Evolutionary conservation across 352 stramenopile species (phyloP), one percentile per base, ranked within the genome.

Genomic region (Phytophthora europaea): DNA sequence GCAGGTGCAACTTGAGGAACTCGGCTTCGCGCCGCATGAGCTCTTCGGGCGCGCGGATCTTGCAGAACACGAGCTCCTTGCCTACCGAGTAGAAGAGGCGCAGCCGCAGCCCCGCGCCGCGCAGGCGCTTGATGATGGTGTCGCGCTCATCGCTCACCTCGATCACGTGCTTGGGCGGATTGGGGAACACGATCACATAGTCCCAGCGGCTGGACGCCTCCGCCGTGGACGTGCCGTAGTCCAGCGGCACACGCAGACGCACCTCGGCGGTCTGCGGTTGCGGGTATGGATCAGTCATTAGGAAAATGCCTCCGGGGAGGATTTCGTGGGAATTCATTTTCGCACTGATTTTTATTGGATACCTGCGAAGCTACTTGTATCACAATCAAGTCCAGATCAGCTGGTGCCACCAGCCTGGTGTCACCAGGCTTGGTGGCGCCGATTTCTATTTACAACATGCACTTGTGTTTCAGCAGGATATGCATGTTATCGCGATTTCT

Each of bases 161-260:
- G 62, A 88, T 82, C 38, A 85, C 83, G 47, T 83, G 76, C 65
- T 83, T 90, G 12, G 85, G 78, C 23, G 87, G 87, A 66, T 94
- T 91, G 3, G 87, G 88, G 69, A 96, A 96, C 43, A 91, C 88
- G 63, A 96, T 91, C 58, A 92, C 87, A 66, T 94, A 96, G 79
- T 95, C 89, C 88, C 89, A 96, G 58, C 84, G 85, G 6, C 65
- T 77, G 12, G 71, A 47, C 23, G 78, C 45, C 16, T 81, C 80
- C 50, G 33, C 20, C 9, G 61, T 63, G 36, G 88, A 83, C 28
- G 81, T 82, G 61, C 83, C 84, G 69, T 90, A 88, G 63, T 82
- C 69, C n/a, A 82, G 59, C 36, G 82, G 82, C 56, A 78, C 64
- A 33, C 66, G 78, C 54, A 79, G 47, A 36, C 77, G 67, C 43